Base-by-base conservation (phyloP, 345 rosid genomes). In the Eucalyptus virginea region DNA sequence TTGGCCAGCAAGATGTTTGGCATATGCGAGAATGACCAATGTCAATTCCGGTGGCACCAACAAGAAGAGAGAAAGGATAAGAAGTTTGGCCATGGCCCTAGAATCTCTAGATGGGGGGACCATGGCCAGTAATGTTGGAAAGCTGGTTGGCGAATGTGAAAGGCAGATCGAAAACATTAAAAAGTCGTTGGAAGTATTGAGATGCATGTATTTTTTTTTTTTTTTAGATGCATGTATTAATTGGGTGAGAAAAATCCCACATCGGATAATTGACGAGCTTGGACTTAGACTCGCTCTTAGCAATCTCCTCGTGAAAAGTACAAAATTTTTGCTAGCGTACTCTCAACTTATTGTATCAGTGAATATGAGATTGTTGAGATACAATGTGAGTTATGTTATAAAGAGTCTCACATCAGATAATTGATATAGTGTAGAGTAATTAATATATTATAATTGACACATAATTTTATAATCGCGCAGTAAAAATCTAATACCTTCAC, bases 361-460 rank as follows among this genome's bases (percentile, higher is more conserved):
- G 11, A 69, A 69, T 69, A 69, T 69, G 14, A 69, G 14, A 69
- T 69, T 69, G 24, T 69, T 34, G 14, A 18, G 24, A 69, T 69
- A 5, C 2, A 69, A 16, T 0, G 1, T 16, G 21, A 67, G 2
- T 67, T 16, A 32, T 16, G 23, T 67, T 67, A 67, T n/a, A 0
- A 34, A 69, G 6, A 3, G 13, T 18, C 44, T 17, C 26, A 15
- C 5, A 34, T 34, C 2, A 3, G 0, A 9, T 14, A 34, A 34
- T 69, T 0, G 0, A 0, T 34, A 0, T 69, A 12, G 1, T 18
- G 7, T 34, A 32, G 0, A 69, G 24, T 69, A 69, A 18, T 34
- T 69, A 69, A 34, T 69, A 18, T 34, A 18, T 34, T 69, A 0
- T 19, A 34, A 34, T 69, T 69, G 12, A 10, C 14, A 18, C 14